Base-by-base conservation (phyloP, 495 filamentous ascomycete species). In the Tuber umbilicatum region DNA sequence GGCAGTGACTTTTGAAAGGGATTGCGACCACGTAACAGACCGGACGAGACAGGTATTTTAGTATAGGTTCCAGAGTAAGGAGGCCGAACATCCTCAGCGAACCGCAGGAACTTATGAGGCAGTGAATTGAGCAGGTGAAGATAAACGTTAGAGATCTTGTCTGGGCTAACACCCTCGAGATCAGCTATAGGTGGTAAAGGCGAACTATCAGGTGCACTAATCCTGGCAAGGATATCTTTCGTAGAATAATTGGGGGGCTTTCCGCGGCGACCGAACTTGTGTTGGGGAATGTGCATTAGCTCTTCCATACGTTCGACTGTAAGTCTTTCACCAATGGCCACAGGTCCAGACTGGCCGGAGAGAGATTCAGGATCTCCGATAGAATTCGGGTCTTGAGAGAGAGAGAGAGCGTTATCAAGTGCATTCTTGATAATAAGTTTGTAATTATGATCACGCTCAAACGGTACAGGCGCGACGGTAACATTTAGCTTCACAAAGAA, bases 1-100 rank as follows among this genome's bases (percentile, higher is more conserved):
- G 91, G 89, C 10, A 95, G 78, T 14, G 81, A 84, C 64, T 87
- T 88, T 41, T 86, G 81, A 71, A 89, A 89, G 0, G 95, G 94
- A 47, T 90, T 92, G 5, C 91, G 87, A n/a, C 90, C 89, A 74
- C 85, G 89, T 16, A 81, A 78, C 7, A 90, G 86, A 35, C 87
- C 84, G 0, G 75, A 76, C n/a, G 81, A 80, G 10, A 89, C 85
- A 2, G 87, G 83, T 1, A 84, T 73, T 73, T 86, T 89, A 5
- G 92, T 93, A 74, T 89, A 91, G 0, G 96, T 97, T 12, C 95
- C 95, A 74, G 89, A 88, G 79, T 97, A 99, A 0, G 95, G 90
- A 19, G 96, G 95, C 41, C 95, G 87, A 10, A 97, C 92, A 84
- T 98, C 95, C 83, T 97, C 91, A 10, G 85, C 84, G 75, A 98